Evolutionary conservation across 179 eudicot genomes (phyloP).

Genomic region (Amaranthus tricolor): DNA sequence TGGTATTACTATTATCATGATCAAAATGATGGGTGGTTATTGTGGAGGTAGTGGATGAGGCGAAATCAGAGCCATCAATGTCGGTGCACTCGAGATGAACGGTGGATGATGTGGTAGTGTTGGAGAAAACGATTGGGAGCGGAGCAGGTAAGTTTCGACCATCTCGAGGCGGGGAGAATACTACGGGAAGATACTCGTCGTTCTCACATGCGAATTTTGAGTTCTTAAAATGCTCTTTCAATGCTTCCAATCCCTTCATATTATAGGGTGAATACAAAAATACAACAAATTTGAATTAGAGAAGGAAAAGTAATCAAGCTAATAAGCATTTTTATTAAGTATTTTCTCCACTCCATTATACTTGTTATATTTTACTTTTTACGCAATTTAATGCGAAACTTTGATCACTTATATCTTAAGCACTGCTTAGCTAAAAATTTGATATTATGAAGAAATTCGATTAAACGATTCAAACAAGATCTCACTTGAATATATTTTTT

Average conservation of each 20-base stretch:
- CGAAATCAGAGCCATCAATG: slow-evolving; percentile 10
- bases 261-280: too few species aligned
- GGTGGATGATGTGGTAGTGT: slow-evolving; percentile 9
- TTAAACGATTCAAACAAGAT: too few species aligned
- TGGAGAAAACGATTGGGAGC: slow-evolving; percentile 42
- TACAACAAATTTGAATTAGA: neutral
- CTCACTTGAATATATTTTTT: too few species aligned
- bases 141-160: slow-evolving; percentile 61
- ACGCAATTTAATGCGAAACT: too few species aligned
- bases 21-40: neutral
- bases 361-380: too few species aligned
- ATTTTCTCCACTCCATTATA: too few species aligned
- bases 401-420: too few species aligned
- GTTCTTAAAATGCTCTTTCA: slow-evolving; percentile 96
- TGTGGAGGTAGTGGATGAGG: slow-evolving; percentile 1
- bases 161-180: slow-evolving; percentile 87
- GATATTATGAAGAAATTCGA: too few species aligned
- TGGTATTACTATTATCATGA: too few species aligned
- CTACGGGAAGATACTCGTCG: slow-evolving; percentile 90
- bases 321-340: too few species aligned
- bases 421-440: too few species aligned
- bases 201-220: slow-evolving; percentile 88
- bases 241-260: slow-evolving; percentile 76
- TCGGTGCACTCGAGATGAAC: neutral
- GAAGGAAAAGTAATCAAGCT: too few species aligned